Conservation (phyloP, 257 asterid species). For the Scutellaria minor region DNA sequence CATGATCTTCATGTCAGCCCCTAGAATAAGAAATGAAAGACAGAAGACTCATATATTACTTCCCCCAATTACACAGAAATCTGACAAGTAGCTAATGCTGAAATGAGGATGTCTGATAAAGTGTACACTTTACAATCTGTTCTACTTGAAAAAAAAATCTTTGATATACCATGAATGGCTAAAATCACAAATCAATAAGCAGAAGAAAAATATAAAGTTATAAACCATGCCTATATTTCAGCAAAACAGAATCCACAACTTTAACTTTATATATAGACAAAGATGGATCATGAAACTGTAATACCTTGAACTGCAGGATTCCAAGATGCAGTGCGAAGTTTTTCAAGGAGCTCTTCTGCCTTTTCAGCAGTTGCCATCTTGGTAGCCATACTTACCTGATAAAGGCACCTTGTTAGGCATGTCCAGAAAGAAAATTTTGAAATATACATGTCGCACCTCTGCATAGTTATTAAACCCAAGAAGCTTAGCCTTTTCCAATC, state of each 20-base stretch:
- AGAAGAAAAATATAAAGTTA: conserved; percentile 2
- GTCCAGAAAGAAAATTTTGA: conserved; percentile 14
- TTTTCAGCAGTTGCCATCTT: conserved; percentile 95
- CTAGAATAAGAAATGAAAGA: not conserved
- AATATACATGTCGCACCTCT: conserved; percentile 58
- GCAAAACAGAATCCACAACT: not conserved
- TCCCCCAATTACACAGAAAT: conserved; percentile 15
- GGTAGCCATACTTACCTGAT: conserved; percentile 91
- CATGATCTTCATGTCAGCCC: conserved; percentile 18
- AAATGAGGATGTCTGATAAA: conserved; percentile 7
- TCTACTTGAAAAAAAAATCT: not conserved
- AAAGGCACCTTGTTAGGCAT: conserved; percentile 40
- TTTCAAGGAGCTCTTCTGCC: conserved; percentile 91
- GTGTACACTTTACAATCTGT: not conserved
- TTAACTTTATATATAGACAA: conserved; percentile 4
- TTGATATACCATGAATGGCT: not conserved
- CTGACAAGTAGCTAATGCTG: not conserved
- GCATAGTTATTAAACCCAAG: conserved; percentile 94
- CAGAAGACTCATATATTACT: not conserved
- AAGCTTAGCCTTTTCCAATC: conserved; percentile 93
- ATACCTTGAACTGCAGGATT: conserved; percentile 77
- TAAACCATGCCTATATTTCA: not conserved
- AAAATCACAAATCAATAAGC: conserved; percentile 21
- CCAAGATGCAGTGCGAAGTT: conserved; percentile 92
- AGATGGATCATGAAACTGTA: conserved; percentile 16